A percentile compares a stretch with the other conserved stretches of the same genome.
These are phyloP conservation scores for Starmerella cellae DNA, from an alignment of 805 yeast genomes.

Conservation along the genomic window DNA sequence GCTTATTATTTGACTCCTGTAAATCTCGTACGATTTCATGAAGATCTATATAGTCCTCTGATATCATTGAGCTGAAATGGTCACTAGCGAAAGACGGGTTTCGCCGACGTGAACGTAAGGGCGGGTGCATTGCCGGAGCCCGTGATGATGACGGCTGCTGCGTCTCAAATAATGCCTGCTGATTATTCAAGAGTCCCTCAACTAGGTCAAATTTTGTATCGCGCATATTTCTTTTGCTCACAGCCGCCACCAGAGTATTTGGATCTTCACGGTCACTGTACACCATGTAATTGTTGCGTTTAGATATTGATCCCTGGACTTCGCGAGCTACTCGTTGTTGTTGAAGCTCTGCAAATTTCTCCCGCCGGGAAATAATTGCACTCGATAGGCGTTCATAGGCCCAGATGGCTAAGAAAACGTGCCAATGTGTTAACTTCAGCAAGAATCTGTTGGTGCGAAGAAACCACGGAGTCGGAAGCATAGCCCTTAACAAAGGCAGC, in stretches of 20 bases:
- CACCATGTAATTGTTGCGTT: neutral
- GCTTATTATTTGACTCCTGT: conserved; percentile 10
- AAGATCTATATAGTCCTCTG: conserved; percentile 8
- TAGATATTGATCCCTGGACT: conserved; percentile 8
- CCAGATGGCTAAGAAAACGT: conserved; percentile 27
- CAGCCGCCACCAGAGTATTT: neutral
- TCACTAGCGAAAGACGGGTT: conserved; percentile 12
- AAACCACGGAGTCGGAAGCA: conserved; percentile 25
- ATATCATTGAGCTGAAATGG: conserved; percentile 3
- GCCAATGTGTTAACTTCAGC: conserved; percentile 30
- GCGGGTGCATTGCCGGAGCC: neutral
- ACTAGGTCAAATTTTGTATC: conserved; percentile 15
- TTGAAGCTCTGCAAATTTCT: conserved; percentile 14
- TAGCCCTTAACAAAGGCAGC: conserved; percentile 25
- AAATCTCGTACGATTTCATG: conserved; percentile 11
- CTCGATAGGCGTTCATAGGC: conserved; percentile 23
- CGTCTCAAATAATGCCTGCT: neutral
- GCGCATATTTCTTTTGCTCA: conserved; percentile 6
- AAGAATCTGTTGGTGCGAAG: conserved; percentile 26
- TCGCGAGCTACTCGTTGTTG: conserved; percentile 15
- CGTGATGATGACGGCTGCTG: neutral
- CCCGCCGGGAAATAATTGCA: conserved; percentile 14
- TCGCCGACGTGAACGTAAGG: neutral
- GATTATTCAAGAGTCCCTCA: conserved; percentile 8
- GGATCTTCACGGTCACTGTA: neutral